Percentiles rank a stretch among this genome's conserved stretches.
Evolutionary conservation across 2,329 filamentous ascomycete species (phyloP).

Genomic region (Penicillium vulpinum): DNA sequence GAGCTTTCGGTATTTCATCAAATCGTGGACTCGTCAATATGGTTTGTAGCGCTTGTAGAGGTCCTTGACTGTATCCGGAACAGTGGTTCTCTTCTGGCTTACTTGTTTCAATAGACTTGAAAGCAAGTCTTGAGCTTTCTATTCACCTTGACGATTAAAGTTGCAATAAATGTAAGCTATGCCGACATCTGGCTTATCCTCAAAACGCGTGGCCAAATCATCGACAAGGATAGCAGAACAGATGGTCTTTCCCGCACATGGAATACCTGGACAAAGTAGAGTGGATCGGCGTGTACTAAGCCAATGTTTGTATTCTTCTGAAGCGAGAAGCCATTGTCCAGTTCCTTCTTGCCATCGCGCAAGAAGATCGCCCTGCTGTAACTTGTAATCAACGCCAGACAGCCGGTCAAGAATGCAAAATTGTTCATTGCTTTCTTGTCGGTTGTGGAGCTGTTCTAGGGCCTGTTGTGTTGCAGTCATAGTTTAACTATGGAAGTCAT

Average conservation of each 20-base stretch:
- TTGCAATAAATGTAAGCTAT: constrained; percentile 53
- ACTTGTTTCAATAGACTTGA: constrained; percentile 44
- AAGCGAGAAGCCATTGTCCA: constrained; percentile 25
- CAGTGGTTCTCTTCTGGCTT: constrained; percentile 12
- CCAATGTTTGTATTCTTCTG: constrained; percentile 18
- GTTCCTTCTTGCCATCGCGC: constrained; percentile 13
- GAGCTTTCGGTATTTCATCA: constrained; percentile 20
- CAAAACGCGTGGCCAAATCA: constrained; percentile 33
- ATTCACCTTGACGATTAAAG: constrained; percentile 42
- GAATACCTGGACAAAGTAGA: constrained; percentile 20
- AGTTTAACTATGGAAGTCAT: neutral
- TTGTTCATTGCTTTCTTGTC: neutral
- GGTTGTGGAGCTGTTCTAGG: neutral
- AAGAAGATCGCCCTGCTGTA: constrained; percentile 17
- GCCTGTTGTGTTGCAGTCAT: neutral
- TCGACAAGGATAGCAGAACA: constrained; percentile 40
- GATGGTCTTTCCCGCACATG: constrained; percentile 24
- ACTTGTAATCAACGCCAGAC: neutral
- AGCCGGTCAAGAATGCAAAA: constrained; percentile 9
- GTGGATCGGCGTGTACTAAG: neutral
- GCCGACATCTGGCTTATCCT: constrained; percentile 25
- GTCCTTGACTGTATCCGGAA: constrained; percentile 29
- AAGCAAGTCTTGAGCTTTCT: constrained; percentile 37
- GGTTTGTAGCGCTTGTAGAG: constrained; percentile 27
- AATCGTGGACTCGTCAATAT: constrained; percentile 25